Evolutionary conservation across 2,329 filamentous ascomycete species (phyloP).

Genomic region (Blastomyces silverae): DNA sequence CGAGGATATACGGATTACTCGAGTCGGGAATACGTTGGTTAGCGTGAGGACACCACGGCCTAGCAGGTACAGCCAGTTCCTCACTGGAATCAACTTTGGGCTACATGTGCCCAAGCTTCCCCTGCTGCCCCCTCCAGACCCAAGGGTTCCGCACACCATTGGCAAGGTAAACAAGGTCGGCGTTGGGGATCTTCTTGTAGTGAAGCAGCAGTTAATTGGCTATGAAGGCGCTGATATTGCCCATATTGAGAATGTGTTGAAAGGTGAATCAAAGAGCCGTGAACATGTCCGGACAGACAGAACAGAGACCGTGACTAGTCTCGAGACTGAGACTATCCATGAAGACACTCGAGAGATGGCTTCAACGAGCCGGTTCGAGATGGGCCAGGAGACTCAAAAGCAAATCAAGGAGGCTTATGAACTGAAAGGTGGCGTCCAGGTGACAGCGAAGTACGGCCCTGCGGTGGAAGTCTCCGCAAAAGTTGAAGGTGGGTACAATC

Average conservation of each 20-base stretch:
- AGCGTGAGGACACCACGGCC: conserved; percentile 4
- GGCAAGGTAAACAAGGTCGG: neutral
- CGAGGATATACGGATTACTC: conserved; percentile 1
- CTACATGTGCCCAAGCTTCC: neutral
- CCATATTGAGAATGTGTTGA: conserved; percentile 5
- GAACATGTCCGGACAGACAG: conserved; percentile 2
- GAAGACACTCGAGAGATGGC: neutral
- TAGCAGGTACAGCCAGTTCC: conserved; percentile 4
- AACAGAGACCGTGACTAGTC: conserved; percentile 2
- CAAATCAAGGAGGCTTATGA: neutral
- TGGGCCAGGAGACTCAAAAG: conserved; percentile 3
- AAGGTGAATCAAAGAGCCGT: conserved; percentile 1
- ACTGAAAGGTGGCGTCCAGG: neutral
- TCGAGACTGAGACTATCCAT: neutral
- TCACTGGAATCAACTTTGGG: neutral
- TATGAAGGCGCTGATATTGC: conserved; percentile 2
- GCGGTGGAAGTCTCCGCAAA: conserved; percentile 1
- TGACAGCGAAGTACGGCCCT: conserved; percentile 4
- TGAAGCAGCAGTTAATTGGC: neutral
- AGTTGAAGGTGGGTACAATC: neutral
- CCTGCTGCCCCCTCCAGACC: neutral
- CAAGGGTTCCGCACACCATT: conserved; percentile 5
- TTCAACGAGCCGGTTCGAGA: conserved; percentile 1
- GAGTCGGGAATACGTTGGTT: conserved; percentile 4
- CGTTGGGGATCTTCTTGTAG: neutral